Evolutionary conservation across 495 filamentous ascomycete genomes (phyloP), one percentile per base, ranked within the genome.

Genomic region (Penicillium macrosclerotiorum): DNA sequence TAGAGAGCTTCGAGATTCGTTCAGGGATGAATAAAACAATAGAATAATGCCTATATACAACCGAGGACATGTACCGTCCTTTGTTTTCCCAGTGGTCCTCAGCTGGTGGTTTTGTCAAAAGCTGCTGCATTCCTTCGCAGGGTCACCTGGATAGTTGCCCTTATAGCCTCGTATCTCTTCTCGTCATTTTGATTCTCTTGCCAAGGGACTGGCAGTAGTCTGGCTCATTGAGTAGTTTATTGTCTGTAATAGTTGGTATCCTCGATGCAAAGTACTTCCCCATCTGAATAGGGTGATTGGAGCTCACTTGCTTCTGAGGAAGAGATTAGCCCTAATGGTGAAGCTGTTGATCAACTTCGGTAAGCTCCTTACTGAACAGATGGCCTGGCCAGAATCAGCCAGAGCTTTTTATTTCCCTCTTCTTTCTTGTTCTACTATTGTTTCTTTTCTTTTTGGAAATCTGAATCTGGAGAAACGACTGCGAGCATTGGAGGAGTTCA

Each of bases 351-450:
- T 30, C 17, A 33, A 38, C n/a, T 20, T 38, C 1, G 43, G 34
- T 3, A 43, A 32, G 1, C 35, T 40, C 23, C 47, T 12, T 8
- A 8, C 27, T 1, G 9, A 43, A 37, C 45, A 37, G 20, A 20
- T 35, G 26, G n/a, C 23, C 23, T 17, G 14, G 37, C 11, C 34
- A 49, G 46, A 49, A 32, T 31, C 46, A 36, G 31, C 31, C 22
- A 34, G n/a, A n/a, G n/a, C n/a, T n/a, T n/a, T n/a, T n/a, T n/a
- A n/a, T n/a, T n/a, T n/a, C n/a, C n/a, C n/a, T n/a, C n/a, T n/a
- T n/a, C n/a, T n/a, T n/a, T n/a, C n/a, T n/a, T n/a, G n/a, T n/a
- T n/a, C n/a, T n/a, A n/a, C n/a, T n/a, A n/a, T n/a, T n/a, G n/a
- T n/a, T n/a, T n/a, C n/a, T n/a, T n/a, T n/a, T n/a, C n/a, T n/a